Evolutionary conservation across 306 rosid species (phyloP), one percentile per base, ranked within the genome.

Genomic region (Vigna radiata): DNA sequence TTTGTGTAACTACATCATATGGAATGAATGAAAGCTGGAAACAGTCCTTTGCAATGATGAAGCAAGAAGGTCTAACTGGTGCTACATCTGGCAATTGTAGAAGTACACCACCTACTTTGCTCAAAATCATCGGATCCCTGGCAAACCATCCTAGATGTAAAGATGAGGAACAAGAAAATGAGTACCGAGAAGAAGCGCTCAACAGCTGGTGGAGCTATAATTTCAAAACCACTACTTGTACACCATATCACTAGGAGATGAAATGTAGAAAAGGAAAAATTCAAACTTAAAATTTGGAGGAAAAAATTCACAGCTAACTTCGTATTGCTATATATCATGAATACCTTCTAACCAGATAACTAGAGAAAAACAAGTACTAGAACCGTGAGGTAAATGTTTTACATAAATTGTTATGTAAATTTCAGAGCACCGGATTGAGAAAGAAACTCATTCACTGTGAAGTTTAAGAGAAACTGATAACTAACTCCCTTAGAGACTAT

Each of bases 131-230:
- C 12, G 93, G 91, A 82, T 92, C 89, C 91, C 96, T 87, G 23
- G 98, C 92, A 81, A 95, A 92, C 97, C 98, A 95, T 82, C 98
- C 98, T 95, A 87, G 48, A 83, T 50, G 29, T 62, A 73, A 88
- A 86, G 70, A 65, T 62, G 48, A 12, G 78, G 74, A 85, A 82
- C 62, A 68, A 81, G 75, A 54, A 16, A 84, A 36, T 53, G 53
- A 54, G 15, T 14, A n/a, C 33, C 12, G 65, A 74, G 52, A 17
- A 68, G 60, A 78, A 84, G 33, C 5, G 18, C 15, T 68, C 53
- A 59, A 72, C 56, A 62, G 6, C 37, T 62, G 23, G 17, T 19
- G 48, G 54, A 54, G 36, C 60, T 53, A 69, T 10, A 64, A 31
- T 69, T 44, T 77, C 74, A 14, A 60, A 48, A 44, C 71, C 52